Conservation (phyloP, 1,139 yeast species). For the Sugiyamaella paludigena region DNA sequence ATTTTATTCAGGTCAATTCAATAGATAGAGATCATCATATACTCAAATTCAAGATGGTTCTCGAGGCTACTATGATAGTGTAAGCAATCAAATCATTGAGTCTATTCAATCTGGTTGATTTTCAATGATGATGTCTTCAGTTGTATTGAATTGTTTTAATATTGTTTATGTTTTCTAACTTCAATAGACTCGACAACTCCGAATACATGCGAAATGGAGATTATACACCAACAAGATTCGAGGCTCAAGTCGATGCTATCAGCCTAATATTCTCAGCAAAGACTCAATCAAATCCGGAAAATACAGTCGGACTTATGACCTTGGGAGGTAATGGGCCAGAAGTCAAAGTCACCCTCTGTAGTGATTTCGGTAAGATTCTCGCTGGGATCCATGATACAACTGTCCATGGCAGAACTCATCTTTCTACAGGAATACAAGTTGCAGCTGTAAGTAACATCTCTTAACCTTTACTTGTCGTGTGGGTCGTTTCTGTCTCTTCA, state of each 20-base stretch:
- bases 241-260: slow-evolving; percentile 92
- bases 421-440: slow-evolving; percentile 86
- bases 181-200: slow-evolving; percentile 71
- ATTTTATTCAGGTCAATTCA: too few species aligned
- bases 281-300: slow-evolving; percentile 87
- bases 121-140: neutral
- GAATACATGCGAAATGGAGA: slow-evolving; percentile 97
- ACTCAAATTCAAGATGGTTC: slow-evolving; percentile 56
- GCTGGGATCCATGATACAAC: slow-evolving; percentile 85
- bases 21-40: too few species aligned
- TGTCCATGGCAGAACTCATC: slow-evolving; percentile 66
- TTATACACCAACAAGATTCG: slow-evolving; percentile 82
- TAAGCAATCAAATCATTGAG: slow-evolving; percentile 24
- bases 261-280: slow-evolving; percentile 84
- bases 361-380: slow-evolving; percentile 82
- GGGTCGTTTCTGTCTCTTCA: too few species aligned
- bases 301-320: slow-evolving; percentile 85
- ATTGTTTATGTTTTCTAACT: slow-evolving; percentile 5
- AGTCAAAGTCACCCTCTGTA: slow-evolving; percentile 83
- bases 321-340: slow-evolving; percentile 83
- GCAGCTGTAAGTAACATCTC: slow-evolving; percentile 61
- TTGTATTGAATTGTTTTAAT: neutral
- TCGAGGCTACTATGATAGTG: slow-evolving; percentile 95
- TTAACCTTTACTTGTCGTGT: too few species aligned
- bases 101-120: neutral